Evolutionary conservation across 306 rosid species (phyloP), one percentile per base, ranked within the genome.

Genomic region (Luffa aegyptiaca): DNA sequence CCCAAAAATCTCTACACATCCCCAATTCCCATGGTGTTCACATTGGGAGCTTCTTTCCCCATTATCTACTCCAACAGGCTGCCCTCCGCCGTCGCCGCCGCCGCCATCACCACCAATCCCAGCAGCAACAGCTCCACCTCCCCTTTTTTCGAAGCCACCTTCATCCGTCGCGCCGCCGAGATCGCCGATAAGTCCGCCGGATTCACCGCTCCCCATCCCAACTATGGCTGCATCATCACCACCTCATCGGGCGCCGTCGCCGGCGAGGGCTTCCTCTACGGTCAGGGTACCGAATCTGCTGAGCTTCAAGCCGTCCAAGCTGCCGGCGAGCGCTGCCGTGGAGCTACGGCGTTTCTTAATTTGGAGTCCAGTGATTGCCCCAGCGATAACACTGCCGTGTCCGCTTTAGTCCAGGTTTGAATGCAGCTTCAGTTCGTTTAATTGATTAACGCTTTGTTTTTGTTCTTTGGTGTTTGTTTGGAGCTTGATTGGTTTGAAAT

Each of bases 291-390:
- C 71, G 83, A 81, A 39, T 74, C 97, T 5, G 98, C 98, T 18
- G 97, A 94, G 83, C 86, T 91, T 44, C 91, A 86, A 77, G 98
- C 98, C n/a, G 86, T 89, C 36, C 91, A 80, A 26, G 85, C 94
- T 0, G 97, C 97, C 26, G 91, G 91, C 0, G 85, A 81, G 12
- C 56, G 8, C 17, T 84, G 88, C 62, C 84, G 86, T 35, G 83
- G 88, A 6, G 84, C 93, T 77, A 91, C 93, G 3, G 97, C 97
- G 0, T 92, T 90, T 81, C 88, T 94, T 45, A 94, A 94, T 79
- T 79, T 94, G 97, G 98, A 94, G 80, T 92, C 98, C 11, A 96
- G 93, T 8, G 98, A 92, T 80, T 94, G 97, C 87, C 92, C 91
- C 36, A 96, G 97, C 10, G 97, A 92, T 77, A 86, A 65, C 78